phyloP scores from a whole-genome alignment of 192 early-diverging fungal genomes.

The Spinellus fusiger region DNA sequence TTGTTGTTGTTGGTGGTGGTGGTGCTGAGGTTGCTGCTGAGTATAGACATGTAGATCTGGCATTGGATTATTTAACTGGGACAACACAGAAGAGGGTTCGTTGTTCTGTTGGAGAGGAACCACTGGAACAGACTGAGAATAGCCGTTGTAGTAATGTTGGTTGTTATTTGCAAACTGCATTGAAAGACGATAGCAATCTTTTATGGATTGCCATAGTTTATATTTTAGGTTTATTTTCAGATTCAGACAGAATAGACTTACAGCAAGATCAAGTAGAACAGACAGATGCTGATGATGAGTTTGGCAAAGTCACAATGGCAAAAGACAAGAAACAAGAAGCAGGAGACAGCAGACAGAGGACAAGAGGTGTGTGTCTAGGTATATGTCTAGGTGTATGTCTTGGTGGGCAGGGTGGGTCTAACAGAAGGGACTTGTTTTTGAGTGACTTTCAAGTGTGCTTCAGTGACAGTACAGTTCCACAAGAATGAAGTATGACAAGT shows the following conservation, averaged over 20 bases:
- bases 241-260: neutral
- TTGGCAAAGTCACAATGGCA: too few relatives aligned
- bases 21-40: neutral
- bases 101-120: neutral
- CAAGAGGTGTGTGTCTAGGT: too few relatives aligned
- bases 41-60: neutral
- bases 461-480: neutral
- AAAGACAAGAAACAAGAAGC: too few relatives aligned
- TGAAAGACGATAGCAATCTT: neutral
- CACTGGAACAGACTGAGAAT: neutral
- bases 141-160: neutral
- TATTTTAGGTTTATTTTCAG: neutral
- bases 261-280: neutral
- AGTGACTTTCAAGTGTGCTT: neutral
- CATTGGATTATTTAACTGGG: neutral
- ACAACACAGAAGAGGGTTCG: neutral
- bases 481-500: neutral
- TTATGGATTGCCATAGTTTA: neutral
- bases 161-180: neutral
- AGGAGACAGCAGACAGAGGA: too few relatives aligned
- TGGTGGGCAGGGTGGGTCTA: too few relatives aligned
- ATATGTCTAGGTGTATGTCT: too few relatives aligned
- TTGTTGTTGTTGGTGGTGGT: neutral
- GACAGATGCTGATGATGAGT: too few relatives aligned
- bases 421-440: neutral